These are phyloP conservation scores for Termitomyces bulborhizus DNA, from an alignment of 768 basidiomycete species.

Conservation along the genomic window DNA sequence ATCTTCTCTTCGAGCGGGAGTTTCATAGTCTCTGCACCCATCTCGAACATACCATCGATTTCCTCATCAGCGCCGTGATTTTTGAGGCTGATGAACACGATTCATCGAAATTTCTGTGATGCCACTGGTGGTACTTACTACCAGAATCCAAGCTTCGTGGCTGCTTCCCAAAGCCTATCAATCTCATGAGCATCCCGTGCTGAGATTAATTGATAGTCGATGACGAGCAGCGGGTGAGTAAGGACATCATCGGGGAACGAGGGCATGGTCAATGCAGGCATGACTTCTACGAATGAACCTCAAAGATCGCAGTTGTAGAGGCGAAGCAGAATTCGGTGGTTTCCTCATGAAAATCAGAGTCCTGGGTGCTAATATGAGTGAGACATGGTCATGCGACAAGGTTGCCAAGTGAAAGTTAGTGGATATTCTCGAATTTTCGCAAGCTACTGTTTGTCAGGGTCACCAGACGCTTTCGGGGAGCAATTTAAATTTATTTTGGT, in stretches of 20 bases:
- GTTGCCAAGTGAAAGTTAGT: too few species aligned
- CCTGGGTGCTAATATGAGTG: too few species aligned
- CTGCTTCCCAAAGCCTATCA: slow-evolving; percentile 49
- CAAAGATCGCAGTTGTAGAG: not conserved
- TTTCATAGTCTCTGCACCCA: slow-evolving; percentile 47
- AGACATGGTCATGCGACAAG: too few species aligned
- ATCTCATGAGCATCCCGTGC: slow-evolving; percentile 36
- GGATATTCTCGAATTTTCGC: too few species aligned
- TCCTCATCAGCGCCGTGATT: slow-evolving; percentile 49
- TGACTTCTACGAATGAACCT: not conserved
- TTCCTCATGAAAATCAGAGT: too few species aligned
- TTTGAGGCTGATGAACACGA: slow-evolving; percentile 24
- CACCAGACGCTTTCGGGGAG: too few species aligned
- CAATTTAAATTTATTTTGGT: too few species aligned
- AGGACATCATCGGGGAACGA: slow-evolving; percentile 47
- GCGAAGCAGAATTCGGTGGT: too few species aligned
- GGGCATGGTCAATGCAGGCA: slow-evolving; percentile 13
- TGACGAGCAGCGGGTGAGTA: slow-evolving; percentile 47
- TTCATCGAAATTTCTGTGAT: not conserved
- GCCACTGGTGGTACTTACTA: slow-evolving; percentile 36
- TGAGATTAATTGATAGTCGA: slow-evolving; percentile 47
- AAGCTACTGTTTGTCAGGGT: too few species aligned
- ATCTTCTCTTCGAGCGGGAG: slow-evolving; percentile 53
- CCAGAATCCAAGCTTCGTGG: slow-evolving; percentile 59
- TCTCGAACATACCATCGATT: slow-evolving; percentile 46